These are phyloP conservation scores for Arachis hypogaea DNA, from an alignment of 306 rosid genomes.

Conservation along the genomic window DNA sequence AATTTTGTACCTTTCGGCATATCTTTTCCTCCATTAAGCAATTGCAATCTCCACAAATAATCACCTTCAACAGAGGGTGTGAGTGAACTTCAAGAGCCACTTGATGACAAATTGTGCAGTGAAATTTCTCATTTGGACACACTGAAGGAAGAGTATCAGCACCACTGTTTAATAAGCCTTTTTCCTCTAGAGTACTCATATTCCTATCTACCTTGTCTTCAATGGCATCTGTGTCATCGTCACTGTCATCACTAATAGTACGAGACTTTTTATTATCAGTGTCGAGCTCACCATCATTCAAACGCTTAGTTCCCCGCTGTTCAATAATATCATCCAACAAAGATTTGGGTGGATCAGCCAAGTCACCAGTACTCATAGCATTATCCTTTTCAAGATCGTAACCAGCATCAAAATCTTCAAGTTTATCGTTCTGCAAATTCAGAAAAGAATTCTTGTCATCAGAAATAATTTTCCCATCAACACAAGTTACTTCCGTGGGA, in stretches of 20 bases:
- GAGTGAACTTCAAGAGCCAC: conserved; percentile 52
- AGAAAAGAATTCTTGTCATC: conserved; percentile 43
- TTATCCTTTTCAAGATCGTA: conserved; percentile 48
- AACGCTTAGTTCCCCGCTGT: conserved; percentile 71
- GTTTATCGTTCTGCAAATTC: conserved; percentile 37
- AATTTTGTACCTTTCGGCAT: conserved; percentile 47
- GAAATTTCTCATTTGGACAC: conserved; percentile 47
- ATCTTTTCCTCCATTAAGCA: conserved; percentile 55
- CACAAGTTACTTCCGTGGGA: conserved; percentile 42
- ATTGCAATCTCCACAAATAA: conserved; percentile 74
- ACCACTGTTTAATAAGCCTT: conserved; percentile 37
- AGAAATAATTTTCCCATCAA: conserved; percentile 37
- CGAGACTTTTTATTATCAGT: conserved; percentile 61
- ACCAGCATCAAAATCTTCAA: conserved; percentile 49
- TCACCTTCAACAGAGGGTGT: conserved; percentile 78
- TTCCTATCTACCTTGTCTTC: conserved; percentile 47
- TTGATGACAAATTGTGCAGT: conserved; percentile 73
- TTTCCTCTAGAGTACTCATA: conserved; percentile 40
- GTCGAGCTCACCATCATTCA: conserved; percentile 48
- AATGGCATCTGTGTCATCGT: conserved; percentile 42
- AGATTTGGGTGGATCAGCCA: conserved; percentile 45
- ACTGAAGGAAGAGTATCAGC: conserved; percentile 49
- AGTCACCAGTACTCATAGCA: conserved; percentile 37
- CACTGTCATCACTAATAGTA: conserved; percentile 45
- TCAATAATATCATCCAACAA: conserved; percentile 45